Base-by-base conservation (phyloP, 805 yeast genomes). In the Monosporozyma aerobia region DNA sequence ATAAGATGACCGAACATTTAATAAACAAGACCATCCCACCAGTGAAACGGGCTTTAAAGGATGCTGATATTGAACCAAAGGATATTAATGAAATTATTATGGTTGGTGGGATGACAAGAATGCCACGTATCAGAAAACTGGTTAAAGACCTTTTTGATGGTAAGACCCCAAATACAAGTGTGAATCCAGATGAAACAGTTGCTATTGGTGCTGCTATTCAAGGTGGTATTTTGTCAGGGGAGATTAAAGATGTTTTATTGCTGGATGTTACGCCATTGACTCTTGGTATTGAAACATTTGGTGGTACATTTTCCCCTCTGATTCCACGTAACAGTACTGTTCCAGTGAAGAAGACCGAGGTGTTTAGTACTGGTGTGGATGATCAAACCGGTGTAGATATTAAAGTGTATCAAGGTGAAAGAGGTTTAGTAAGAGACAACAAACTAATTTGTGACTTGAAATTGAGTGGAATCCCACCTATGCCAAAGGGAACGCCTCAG, bases 121-220 rank as follows among this genome's bases (percentile, higher is more conserved):
- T 87, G 95, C 95, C 95, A 52, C 82, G 81, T 69, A 80, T 87
- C 54, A 73, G 89, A 55, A 75, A 75, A 40, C 73, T 81, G 7
- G 92, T 87, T 22, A 77, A 74, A 56, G 72, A 73, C 9, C 57
- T 83, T 14, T 85, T 87, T 64, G 75, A 77, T 35, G 53, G 53
- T 23, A 82, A 78, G 63, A 74, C 77, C 55, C 90, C 92, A 41
- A 83, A 82, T 51, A 81, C 85, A 44, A 77, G 80, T 19, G 87
- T 87, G 11, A 87, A 87, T 65, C 95, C 95, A n/a, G 95, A 87
- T 68, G 95, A 87, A 69, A 90, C 94, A n/a, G 95, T 87, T 49
- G 94, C 95, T 46, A 71, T 87, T 58, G 95, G 95, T 63, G 95
- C 95, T 33, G 94, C 95, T 47, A 85, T 87, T 61, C 95, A 87